Percentiles rank a stretch among this genome's conserved stretches.
These are phyloP conservation scores for Glarea lozoyensis DNA, from an alignment of 495 filamentous ascomycete species.

Conservation along the genomic window DNA sequence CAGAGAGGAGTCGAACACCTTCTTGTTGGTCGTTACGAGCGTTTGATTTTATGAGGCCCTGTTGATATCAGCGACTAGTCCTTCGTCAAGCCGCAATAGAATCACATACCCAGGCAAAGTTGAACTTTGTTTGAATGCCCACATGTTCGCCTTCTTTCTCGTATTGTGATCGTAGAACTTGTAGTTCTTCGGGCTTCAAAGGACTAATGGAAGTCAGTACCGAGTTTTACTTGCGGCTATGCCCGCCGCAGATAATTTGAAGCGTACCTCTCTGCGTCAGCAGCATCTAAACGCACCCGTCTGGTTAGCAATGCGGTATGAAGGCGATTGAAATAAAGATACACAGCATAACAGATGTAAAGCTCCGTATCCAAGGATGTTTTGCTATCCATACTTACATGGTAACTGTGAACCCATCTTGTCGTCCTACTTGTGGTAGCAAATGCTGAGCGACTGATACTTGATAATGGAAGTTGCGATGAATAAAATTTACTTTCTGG, in stretches of 20 bases:
- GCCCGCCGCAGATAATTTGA: too few species aligned
- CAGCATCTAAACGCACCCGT: slow-evolving; percentile 60
- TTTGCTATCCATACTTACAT: slow-evolving; percentile 44
- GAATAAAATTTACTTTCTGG: slow-evolving; percentile 1
- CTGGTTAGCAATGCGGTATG: slow-evolving; percentile 21
- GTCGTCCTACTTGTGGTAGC: too few species aligned
- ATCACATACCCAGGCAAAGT: slow-evolving; percentile 84
- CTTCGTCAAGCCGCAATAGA: neutral
- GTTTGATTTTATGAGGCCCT: slow-evolving; percentile 93
- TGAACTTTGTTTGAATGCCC: slow-evolving; percentile 97
- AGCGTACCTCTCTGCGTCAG: slow-evolving; percentile 87
- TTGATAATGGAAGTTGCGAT: slow-evolving; percentile 13
- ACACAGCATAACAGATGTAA: slow-evolving; percentile 19
- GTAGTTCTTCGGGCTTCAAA: slow-evolving; percentile 79
- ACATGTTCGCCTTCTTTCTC: slow-evolving; percentile 96
- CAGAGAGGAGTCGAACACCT: slow-evolving; percentile 86
- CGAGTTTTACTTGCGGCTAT: too few species aligned
- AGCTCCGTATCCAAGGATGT: slow-evolving; percentile 15
- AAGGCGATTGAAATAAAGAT: slow-evolving; percentile 11
- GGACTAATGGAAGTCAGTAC: slow-evolving; percentile 40
- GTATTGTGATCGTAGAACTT: slow-evolving; percentile 86
- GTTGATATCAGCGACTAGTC: slow-evolving; percentile 7
- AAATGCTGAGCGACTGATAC: too few species aligned
- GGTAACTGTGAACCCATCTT: slow-evolving; percentile 58
- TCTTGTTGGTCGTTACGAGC: slow-evolving; percentile 81